These are phyloP conservation scores for Didymella pinodella DNA, from an alignment of 2,329 filamentous ascomycete species.

Conservation along the genomic window DNA sequence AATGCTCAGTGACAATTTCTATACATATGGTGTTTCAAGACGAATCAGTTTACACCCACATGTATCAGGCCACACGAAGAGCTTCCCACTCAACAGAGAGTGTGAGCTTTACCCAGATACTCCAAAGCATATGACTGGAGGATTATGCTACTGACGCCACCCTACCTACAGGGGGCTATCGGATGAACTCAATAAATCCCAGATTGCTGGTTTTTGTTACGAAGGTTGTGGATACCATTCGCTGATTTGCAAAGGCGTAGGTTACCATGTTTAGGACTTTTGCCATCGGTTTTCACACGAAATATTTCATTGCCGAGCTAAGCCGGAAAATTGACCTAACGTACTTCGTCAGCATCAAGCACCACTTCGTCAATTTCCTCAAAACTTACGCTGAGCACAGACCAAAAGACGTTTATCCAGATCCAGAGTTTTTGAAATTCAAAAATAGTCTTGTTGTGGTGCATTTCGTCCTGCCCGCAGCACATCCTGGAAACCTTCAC, in stretches of 20 bases:
- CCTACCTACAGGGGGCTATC: not conserved
- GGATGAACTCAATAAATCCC: not conserved
- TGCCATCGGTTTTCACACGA: not conserved
- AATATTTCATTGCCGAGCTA: not conserved
- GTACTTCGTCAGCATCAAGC: not conserved
- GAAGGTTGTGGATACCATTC: not conserved
- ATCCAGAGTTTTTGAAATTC: too few species aligned
- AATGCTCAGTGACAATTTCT: too few species aligned
- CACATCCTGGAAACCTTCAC: not conserved
- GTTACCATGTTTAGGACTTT: not conserved
- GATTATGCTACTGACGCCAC: not conserved
- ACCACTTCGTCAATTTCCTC: not conserved
- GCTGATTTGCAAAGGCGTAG: not conserved
- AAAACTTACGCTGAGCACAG: not conserved
- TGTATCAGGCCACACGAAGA: too few species aligned
- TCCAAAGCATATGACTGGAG: too few species aligned
- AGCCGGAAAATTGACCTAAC: not conserved
- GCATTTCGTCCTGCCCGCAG: not conserved
- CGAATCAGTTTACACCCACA: too few species aligned
- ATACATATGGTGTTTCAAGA: too few species aligned
- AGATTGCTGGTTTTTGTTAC: too few species aligned
- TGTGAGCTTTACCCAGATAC: too few species aligned
- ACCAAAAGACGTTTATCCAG: not conserved
- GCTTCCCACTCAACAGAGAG: too few species aligned
- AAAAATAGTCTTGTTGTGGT: not conserved